Percentiles rank a stretch among this genome's conserved stretches.
Conservation (phyloP, 305 asterid genomes). For the Coffea humblotiana region DNA sequence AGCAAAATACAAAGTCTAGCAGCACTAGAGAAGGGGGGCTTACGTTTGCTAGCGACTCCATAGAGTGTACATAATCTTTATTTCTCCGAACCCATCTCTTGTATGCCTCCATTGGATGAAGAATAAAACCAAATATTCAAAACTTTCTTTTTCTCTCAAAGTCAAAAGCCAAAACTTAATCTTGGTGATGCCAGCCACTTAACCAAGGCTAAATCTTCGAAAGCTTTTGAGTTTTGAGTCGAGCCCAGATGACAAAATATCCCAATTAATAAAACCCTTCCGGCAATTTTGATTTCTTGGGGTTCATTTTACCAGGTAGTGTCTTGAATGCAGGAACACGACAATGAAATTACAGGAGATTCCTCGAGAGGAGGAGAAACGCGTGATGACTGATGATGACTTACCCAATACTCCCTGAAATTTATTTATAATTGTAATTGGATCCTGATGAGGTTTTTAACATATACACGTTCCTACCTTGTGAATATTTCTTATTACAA, state of each 20-base stretch:
- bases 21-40: slow-evolving; percentile 27
- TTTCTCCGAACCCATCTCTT: slow-evolving; percentile 90
- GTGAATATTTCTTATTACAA: too few species aligned
- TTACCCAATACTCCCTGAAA: not conserved
- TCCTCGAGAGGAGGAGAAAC: not conserved
- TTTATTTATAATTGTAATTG: not conserved
- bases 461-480: not conserved
- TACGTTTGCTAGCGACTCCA: slow-evolving; percentile 89
- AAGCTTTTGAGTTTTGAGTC: not conserved
- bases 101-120: slow-evolving; percentile 75
- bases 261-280: not conserved
- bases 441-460: not conserved
- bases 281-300: not conserved
- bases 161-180: not conserved
- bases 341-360: not conserved
- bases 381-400: too few species aligned
- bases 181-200: not conserved
- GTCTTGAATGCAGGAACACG: not conserved
- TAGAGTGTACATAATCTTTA: slow-evolving; percentile 69
- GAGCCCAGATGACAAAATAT: slow-evolving; percentile 1
- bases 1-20: not conserved
- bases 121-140: not conserved
- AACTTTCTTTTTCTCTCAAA: too few species aligned
- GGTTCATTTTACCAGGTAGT: not conserved
- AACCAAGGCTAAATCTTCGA: not conserved